phyloP scores from a whole-genome alignment of 176 grass and related monocot genomes.

The Coix lacrymajobi region DNA sequence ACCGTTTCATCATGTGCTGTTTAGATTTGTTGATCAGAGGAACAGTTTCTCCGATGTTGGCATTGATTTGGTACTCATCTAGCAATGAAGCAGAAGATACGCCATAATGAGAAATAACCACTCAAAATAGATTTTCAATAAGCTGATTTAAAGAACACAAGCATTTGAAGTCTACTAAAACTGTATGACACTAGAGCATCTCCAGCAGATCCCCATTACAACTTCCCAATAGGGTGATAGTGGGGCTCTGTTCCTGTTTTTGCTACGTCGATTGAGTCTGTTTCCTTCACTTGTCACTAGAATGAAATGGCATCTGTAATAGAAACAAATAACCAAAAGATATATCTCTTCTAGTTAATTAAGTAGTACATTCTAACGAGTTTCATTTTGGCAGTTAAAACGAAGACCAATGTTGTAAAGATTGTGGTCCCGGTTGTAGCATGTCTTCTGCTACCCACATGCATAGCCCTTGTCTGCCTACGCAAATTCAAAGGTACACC shows the following conservation, averaged over 20 bases:
- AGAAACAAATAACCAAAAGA: not conserved
- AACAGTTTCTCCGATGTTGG: not conserved
- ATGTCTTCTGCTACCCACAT: not conserved
- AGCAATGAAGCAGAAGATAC: not conserved
- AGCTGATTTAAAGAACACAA: not conserved
- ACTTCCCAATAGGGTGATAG: no score
- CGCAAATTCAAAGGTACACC: slow-evolving; percentile 15
- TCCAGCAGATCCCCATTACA: no score
- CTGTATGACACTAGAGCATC: not conserved
- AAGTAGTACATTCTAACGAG: not conserved
- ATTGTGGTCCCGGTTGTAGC: not conserved
- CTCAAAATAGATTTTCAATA: not conserved
- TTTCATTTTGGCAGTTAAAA: slow-evolving; percentile 1
- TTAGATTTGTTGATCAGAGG: not conserved
- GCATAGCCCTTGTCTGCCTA: not conserved
- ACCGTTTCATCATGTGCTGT: not conserved
- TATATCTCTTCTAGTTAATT: not conserved
- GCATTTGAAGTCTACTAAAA: not conserved
- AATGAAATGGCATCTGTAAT: not conserved
- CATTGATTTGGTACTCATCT: not conserved
- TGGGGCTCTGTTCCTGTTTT: not conserved
- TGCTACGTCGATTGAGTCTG: not conserved
- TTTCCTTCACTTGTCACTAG: not conserved
- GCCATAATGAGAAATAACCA: not conserved
- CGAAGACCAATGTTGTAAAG: not conserved